Evolutionary conservation across 306 rosid genomes (phyloP), one percentile per base, ranked within the genome.

Genomic region (Datisca glomerata): DNA sequence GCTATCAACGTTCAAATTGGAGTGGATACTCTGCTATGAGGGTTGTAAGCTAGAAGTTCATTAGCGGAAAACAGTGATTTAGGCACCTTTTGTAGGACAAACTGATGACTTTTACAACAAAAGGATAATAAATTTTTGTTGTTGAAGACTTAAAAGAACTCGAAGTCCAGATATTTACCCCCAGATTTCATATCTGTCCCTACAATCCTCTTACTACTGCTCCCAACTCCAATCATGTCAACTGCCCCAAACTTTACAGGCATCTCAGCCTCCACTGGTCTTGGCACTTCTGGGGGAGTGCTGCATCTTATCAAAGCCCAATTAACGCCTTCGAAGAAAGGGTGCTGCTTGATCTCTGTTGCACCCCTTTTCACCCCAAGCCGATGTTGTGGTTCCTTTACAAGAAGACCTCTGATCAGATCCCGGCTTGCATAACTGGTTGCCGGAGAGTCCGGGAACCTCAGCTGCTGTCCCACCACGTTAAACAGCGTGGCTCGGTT

Each of bases 301-400:
- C 92, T 70, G 69, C 94, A 86, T 55, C 96, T 53, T 15, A 86
- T 86, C 57, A 86, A 65, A 2, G 96, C 96, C 96, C 96, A 86
- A 49, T 86, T 86, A 22, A 86, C 81, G 2, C 96, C 94, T 57
- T 81, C 94, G 39, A 86, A 86, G 81, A 86, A 86, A 17, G 94
- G 77, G 47, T 86, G 96, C 59, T 81, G 94, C 63, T 86, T 86
- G 67, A 86, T 74, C 81, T 86, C 94, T 0, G 94, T 70, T 4
- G 96, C 94, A 12, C 96, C 96, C 45, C 94, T 70, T 68, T 86
- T 86, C 63, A 81, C 91, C 24, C 94, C 96, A 0, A 86, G 84
- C 21, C 96, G 76, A 66, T 78, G 64, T 23, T 86, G 94, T 8
- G 96, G 96, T 53, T 86, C 94, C 78, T 86, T 86, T 24, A 78